phyloP scores from a whole-genome alignment of 345 rosid genomes.

The Populus davidiana region DNA sequence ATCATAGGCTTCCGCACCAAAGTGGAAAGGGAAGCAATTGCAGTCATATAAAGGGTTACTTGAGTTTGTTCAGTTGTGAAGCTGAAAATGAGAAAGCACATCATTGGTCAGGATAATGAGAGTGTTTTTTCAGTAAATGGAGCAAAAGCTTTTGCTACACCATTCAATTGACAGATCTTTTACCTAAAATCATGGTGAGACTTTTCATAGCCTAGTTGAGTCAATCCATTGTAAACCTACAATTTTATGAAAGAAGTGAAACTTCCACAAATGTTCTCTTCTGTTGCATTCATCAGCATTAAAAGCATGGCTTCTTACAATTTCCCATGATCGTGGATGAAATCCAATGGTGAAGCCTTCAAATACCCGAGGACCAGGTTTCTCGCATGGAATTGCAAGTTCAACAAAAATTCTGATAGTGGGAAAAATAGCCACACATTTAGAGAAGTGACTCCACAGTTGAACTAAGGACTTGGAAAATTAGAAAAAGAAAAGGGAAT shows the following conservation, averaged over 20 bases:
- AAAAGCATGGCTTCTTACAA: constrained; percentile 49
- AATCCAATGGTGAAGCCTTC: constrained; percentile 92
- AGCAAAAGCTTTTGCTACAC: constrained; percentile 9
- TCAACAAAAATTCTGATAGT: constrained; percentile 58
- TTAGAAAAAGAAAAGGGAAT: background rate
- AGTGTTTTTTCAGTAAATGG: background rate
- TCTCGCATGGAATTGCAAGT: constrained; percentile 83
- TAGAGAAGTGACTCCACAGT: constrained; percentile 4
- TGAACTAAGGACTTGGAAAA: constrained; percentile 12
- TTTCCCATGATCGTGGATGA: constrained; percentile 93
- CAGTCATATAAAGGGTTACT: constrained; percentile 81
- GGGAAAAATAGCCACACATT: constrained; percentile 10
- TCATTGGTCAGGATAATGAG: background rate
- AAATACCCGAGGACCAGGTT: constrained; percentile 73
- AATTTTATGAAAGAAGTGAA: constrained; percentile 7
- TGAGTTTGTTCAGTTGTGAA: constrained; percentile 76
- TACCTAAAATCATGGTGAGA: constrained; percentile 63
- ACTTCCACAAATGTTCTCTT: constrained; percentile 1
- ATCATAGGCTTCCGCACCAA: constrained; percentile 61
- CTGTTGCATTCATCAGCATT: background rate
- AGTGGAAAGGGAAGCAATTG: constrained; percentile 67
- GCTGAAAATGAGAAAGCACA: constrained; percentile 35
- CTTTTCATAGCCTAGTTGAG: constrained; percentile 76
- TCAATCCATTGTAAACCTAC: constrained; percentile 89
- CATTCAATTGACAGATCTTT: constrained; percentile 1